Conservation (phyloP, 1,284 basidiomycete species). For the Puccinia novopanici region DNA sequence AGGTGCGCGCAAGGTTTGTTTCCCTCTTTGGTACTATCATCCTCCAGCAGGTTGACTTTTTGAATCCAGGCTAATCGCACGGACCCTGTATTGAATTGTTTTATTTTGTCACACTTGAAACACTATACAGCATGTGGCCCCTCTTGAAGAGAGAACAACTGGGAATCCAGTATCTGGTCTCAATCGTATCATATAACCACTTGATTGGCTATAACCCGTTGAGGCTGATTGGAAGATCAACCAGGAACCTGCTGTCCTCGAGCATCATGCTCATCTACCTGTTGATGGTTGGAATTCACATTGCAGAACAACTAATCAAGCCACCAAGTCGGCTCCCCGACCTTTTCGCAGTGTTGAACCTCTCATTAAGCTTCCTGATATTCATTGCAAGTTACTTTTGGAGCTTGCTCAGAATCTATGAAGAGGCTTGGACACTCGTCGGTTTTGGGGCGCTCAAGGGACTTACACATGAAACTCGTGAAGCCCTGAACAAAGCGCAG, state of each 20-base stretch:
- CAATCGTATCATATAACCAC: slow-evolving; percentile 76
- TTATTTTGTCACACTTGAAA: neutral
- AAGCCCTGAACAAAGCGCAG: neutral
- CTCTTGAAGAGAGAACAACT: slow-evolving; percentile 77
- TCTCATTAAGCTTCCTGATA: slow-evolving; percentile 75
- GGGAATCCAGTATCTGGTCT: slow-evolving; percentile 71
- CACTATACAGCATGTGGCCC: slow-evolving; percentile 76
- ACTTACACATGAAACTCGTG: no score
- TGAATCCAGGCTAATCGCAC: neutral
- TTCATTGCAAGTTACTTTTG: slow-evolving; percentile 67
- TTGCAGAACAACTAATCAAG: slow-evolving; percentile 67
- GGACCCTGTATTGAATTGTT: neutral
- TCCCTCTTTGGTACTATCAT: neutral
- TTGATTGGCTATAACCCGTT: slow-evolving; percentile 68
- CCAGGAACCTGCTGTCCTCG: slow-evolving; percentile 62
- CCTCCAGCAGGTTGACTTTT: neutral
- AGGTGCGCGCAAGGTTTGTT: slow-evolving; percentile 65
- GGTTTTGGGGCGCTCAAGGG: slow-evolving; percentile 9
- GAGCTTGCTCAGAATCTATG: slow-evolving; percentile 57
- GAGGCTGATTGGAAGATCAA: slow-evolving; percentile 61
- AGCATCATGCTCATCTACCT: slow-evolving; percentile 69
- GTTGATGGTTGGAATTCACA: slow-evolving; percentile 66
- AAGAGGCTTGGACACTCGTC: slow-evolving; percentile 55
- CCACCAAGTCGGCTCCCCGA: slow-evolving; percentile 79
- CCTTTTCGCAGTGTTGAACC: slow-evolving; percentile 79